Percentiles rank a stretch among this genome's conserved stretches.
phyloP scores from a whole-genome alignment of 2,329 filamentous ascomycete genomes.

The Rutstroemia sydowiana region DNA sequence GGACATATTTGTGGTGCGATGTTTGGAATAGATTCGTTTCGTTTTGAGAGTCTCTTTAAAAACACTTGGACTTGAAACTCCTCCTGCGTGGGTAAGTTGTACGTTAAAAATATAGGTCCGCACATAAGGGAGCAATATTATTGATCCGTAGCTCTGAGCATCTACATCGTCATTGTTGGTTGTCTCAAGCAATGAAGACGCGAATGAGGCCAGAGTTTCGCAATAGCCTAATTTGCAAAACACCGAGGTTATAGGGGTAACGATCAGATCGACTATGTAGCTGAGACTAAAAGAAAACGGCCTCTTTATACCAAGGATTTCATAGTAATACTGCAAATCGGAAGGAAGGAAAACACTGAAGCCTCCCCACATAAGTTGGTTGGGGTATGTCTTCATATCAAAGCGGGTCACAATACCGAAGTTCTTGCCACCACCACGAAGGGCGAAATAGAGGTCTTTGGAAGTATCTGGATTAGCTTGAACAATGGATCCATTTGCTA shows the following conservation, averaged over 20 bases:
- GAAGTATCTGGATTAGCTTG: background rate
- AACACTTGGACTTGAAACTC: background rate
- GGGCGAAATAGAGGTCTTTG: background rate
- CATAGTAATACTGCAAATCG: background rate
- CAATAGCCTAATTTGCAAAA: background rate
- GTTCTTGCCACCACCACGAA: conserved; percentile 28
- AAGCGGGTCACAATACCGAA: conserved; percentile 37
- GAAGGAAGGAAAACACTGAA: background rate
- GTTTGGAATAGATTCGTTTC: background rate
- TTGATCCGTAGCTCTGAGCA: background rate
- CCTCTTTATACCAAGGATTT: background rate
- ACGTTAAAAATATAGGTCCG: background rate
- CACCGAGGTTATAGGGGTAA: background rate
- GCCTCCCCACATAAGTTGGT: conserved; percentile 10
- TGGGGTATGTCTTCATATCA: conserved; percentile 17
- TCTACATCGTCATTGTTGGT: background rate
- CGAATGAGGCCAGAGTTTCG: background rate
- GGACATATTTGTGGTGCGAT: background rate
- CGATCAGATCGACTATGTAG: background rate
- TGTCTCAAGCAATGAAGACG: background rate
- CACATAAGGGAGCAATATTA: background rate
- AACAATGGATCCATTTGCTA: background rate
- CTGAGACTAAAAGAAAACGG: background rate
- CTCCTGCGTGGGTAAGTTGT: background rate
- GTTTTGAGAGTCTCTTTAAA: background rate